Evolutionary conservation across 73 alveolate genomes (phyloP), one percentile per base, ranked within the genome.

Genomic region (Tetrahymena elliotti): DNA sequence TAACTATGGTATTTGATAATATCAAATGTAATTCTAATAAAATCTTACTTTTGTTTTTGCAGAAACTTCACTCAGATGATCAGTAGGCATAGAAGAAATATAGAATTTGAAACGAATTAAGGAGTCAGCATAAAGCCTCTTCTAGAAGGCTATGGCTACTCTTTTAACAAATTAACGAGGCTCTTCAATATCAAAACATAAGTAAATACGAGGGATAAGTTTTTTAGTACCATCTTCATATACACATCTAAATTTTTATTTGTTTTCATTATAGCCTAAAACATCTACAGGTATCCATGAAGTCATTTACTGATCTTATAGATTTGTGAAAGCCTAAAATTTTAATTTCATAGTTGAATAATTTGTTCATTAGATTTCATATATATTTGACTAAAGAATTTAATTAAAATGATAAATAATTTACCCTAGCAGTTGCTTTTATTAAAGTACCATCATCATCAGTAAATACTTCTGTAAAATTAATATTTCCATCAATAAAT

Each of bases 111-210:
- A 97, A 94, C 97, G 96, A 35, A 94, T 94, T 36, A 88, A 93
- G 20, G 96, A 94, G 53, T 94, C 96, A n/a, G 96, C 96, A 94
- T 88, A 94, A 6, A 94, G 84, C 96, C 99, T 97, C 33, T 96
- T 83, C 41, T 83, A 22, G 93, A 97, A 97, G 33, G 99, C 98
- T 93, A 95, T 84, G 22, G 95, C 95, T 92, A 98, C 96, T 95
- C 99, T 95, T 83, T 96, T 97, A 6, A 94, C 98, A 92, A 97
- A 98, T 9, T 53, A 31, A 31, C 98, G 83, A 53, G 99, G 99
- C 92, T 98, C 98, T 97, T 98, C 99, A 41, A 94, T 98, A 84
- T 98, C 99, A 95, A 98, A 97, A 47, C 96, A 94, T 31, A 97
- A 27, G 35, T 53, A 53, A 27, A 53, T 53, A 53, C 84, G 84